phyloP scores from a whole-genome alignment of 2,329 filamentous ascomycete species.

The Geosmithia flava region DNA sequence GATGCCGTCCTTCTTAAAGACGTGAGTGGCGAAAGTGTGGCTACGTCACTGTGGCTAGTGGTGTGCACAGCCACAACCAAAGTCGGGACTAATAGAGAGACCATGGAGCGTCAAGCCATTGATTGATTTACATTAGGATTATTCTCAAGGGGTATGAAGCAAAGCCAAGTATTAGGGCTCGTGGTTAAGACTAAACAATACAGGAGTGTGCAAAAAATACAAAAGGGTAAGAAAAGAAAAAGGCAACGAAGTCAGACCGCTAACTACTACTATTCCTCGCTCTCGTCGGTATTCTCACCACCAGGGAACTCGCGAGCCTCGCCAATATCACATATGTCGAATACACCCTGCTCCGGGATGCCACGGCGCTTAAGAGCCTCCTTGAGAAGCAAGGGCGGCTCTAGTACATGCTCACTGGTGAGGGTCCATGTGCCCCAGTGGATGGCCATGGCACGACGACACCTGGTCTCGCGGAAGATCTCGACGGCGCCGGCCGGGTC shows the following conservation, averaged over 20 bases:
- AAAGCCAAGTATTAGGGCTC: too few relatives aligned
- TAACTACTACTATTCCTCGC: not conserved
- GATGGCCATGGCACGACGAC: constrained; percentile 68
- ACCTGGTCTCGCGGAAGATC: constrained; percentile 77
- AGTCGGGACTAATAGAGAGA: constrained; percentile 2
- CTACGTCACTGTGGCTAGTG: not conserved
- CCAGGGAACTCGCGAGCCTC: constrained; percentile 60
- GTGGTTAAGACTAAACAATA: too few relatives aligned
- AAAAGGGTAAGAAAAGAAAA: not conserved
- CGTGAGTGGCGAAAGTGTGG: not conserved
- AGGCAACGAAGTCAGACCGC: too few relatives aligned
- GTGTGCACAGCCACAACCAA: not conserved
- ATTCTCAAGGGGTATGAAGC: not conserved
- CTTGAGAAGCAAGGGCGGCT: constrained; percentile 63
- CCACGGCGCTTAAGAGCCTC: constrained; percentile 58
- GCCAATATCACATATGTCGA: constrained; percentile 76
- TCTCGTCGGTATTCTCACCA: not conserved
- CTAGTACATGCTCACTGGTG: constrained; percentile 72
- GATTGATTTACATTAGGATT: not conserved
- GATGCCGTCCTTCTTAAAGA: not conserved
- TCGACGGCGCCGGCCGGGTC: constrained; percentile 81
- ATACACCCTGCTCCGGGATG: constrained; percentile 58
- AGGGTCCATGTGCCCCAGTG: constrained; percentile 91
- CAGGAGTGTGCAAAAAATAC: not conserved
- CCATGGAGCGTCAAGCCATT: not conserved